Evolutionary conservation across 2,329 filamentous ascomycete species (phyloP), one percentile per base, ranked within the genome.

Genomic region (Chrysoporthe deuterocubensis): DNA sequence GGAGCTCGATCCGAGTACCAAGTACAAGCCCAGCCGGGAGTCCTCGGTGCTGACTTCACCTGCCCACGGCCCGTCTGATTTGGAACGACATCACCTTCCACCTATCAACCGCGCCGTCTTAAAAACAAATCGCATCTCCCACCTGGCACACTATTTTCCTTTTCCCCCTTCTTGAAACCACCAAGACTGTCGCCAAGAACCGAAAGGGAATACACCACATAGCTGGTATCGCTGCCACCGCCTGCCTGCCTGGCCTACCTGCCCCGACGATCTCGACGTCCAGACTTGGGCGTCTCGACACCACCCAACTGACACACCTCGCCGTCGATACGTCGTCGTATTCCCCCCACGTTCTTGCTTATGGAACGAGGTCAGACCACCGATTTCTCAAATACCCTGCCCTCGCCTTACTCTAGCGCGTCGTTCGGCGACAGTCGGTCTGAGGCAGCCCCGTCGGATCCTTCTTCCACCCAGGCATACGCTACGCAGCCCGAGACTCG

Each of bases 381-480:
- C 58, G 91, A 93, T 81, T 94, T 92, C 84, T 88, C 90, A 88
- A 91, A 93, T 88, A 91, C 91, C 93, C 93, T 92, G 91, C 89
- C 85, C 80, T 88, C 88, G 85, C 87, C 88, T 82, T 89, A 89
- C 83, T 85, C 87, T 79, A 86, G 84, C 82, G 85, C 84, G 80
- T 85, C 84, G 80, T 85, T 85, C 81, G 86, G 83, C 83, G 85
- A 88, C 84, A 82, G 87, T 82, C 87, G 90, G 85, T 94, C 93
- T 94, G 93, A 96, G 91, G 90, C 87, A 80, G 88, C 90, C 80
- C 83, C 83, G 71, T 79, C 87, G 83, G 94, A 97, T 91, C 92
- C 93, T 87, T 87, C 91, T 82, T 92, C 94, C 92, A 91, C 92
- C 91, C 92, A 92, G 83, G 92, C 95, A 82, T 97, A 96, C 83